Base-by-base conservation (phyloP, 2,329 filamentous ascomycete genomes). In the Paecilomyces fulvus region DNA sequence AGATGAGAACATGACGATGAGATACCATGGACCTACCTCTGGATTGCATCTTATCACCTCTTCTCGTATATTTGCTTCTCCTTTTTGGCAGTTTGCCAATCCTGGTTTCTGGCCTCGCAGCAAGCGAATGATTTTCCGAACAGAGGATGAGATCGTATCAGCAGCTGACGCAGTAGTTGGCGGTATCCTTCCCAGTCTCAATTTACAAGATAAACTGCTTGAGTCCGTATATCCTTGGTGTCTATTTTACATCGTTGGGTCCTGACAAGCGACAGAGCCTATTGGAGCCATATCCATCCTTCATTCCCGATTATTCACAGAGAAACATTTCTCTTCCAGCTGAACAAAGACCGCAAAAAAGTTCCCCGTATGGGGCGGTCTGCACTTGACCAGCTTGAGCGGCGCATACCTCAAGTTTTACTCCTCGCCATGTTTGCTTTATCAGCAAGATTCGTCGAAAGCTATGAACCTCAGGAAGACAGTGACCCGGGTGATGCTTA, bases 1-100 rank as follows among this genome's bases (percentile, higher is more conserved):
- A 25, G 56, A 58, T 43, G 56, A 58, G 54, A 58, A 58, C 23
- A 58, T 56, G 56, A 58, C 56, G 11, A 58, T 58, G 56, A 52
- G 56, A n/a, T 58, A 58, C 21, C 56, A 58, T 53, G 56, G 56
- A 5, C 56, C 56, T 30, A 56, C 56, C 1, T 58, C 56, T 9
- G 56, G 56, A 11, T 23, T 58, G 14, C 46, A 58, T 37, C 50
- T 58, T 8, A 58, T 58, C 21, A 58, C 56, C 1, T 30, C 53
- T 23, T 58, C 56, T 6, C 56, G 56, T 49, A 54, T 58, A 9
- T 58, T 58, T 46, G 50, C 54, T 30, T 58, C 56, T 7, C 56
- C 56, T 21, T 58, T 58, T n/a, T 58, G 56, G 56, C 56, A 58
- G 17, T 58, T 58, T 25, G 55, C 56, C 1, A 58, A 58, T 5